A percentile compares a stretch with the other conserved stretches of the same genome.
These are phyloP conservation scores for Botryotinia narcissicola DNA, from an alignment of 2,329 filamentous ascomycete genomes.

Conservation along the genomic window DNA sequence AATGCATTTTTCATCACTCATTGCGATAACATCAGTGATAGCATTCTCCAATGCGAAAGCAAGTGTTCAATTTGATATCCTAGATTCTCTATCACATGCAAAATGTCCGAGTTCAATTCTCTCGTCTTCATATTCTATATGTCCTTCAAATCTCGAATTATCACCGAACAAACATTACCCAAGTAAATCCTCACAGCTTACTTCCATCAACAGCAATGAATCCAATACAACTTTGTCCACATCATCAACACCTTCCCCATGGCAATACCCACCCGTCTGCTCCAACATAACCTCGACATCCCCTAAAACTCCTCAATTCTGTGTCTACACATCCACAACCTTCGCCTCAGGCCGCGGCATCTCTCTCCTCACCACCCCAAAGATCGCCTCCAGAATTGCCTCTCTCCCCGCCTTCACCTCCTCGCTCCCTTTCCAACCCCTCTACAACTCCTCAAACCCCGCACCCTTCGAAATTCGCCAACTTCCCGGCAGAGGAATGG, in stretches of 20 bases:
- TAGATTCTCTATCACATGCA: not conserved
- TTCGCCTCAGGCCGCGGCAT: conserved; percentile 35
- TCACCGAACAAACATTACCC: not conserved
- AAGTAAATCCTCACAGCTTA: not conserved
- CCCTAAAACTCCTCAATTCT: conserved; percentile 22
- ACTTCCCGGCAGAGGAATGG: conserved; percentile 26
- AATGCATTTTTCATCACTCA: not conserved
- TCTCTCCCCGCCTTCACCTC: conserved; percentile 28
- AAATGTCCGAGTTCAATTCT: not conserved
- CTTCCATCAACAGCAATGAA: not conserved
- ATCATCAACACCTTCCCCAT: not conserved
- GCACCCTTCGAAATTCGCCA: conserved; percentile 23
- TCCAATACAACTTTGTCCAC: not conserved
- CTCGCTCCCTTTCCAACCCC: not conserved
- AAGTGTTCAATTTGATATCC: not conserved
- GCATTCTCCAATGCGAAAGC: not conserved
- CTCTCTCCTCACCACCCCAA: conserved; percentile 33
- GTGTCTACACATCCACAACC: conserved; percentile 33
- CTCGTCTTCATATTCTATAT: not conserved
- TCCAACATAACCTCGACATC: not conserved
- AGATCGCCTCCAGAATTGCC: conserved; percentile 27
- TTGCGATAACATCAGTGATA: not conserved
- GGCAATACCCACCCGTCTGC: not conserved
- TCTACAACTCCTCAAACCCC: not conserved
- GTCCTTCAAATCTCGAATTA: not conserved